Evolutionary conservation across 768 basidiomycete species (phyloP).

Genomic region (Kwoniella sp.): DNA sequence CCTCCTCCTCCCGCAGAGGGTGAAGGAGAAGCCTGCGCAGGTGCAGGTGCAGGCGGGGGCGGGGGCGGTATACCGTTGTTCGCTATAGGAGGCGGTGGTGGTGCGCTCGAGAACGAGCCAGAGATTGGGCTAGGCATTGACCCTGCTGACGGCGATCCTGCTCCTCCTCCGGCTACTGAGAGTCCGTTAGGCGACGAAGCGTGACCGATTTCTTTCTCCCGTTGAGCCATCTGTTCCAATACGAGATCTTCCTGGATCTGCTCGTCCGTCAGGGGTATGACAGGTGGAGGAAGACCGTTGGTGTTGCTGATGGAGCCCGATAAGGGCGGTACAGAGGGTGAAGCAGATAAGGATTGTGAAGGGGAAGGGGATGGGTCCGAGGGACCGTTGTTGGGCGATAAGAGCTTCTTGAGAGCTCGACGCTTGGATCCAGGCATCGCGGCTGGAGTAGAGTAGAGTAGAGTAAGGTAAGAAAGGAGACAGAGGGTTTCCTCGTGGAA

Average conservation of each 20-base stretch:
- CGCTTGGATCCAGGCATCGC: conserved; percentile 55
- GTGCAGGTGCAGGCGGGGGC: background rate
- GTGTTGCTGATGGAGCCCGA: conserved; percentile 2
- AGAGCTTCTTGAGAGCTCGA: conserved; percentile 51
- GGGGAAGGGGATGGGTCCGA: background rate
- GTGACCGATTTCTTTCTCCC: conserved; percentile 31
- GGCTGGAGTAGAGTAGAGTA: conserved; percentile 1
- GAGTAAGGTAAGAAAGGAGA: background rate
- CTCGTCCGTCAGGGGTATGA: conserved; percentile 2
- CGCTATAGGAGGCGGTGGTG: conserved; percentile 1
- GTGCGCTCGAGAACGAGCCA: background rate
- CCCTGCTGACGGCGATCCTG: background rate
- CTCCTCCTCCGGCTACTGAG: background rate
- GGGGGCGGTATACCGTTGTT: background rate
- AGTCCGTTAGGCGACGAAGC: conserved; percentile 2
- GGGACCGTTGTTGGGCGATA: conserved; percentile 37
- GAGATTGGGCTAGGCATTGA: background rate
- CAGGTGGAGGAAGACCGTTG: conserved; percentile 11
- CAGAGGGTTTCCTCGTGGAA: too few relatives aligned
- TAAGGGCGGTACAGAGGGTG: background rate
- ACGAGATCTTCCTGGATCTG: conserved; percentile 21
- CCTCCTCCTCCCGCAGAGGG: conserved; percentile 14
- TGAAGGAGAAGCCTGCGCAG: background rate
- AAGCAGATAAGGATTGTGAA: too few relatives aligned
- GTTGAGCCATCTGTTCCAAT: conserved; percentile 28